A percentile compares a stretch with the other conserved stretches of the same genome.
phyloP scores from a whole-genome alignment of 1,139 yeast genomes.

The Petasospora fabianii region DNA sequence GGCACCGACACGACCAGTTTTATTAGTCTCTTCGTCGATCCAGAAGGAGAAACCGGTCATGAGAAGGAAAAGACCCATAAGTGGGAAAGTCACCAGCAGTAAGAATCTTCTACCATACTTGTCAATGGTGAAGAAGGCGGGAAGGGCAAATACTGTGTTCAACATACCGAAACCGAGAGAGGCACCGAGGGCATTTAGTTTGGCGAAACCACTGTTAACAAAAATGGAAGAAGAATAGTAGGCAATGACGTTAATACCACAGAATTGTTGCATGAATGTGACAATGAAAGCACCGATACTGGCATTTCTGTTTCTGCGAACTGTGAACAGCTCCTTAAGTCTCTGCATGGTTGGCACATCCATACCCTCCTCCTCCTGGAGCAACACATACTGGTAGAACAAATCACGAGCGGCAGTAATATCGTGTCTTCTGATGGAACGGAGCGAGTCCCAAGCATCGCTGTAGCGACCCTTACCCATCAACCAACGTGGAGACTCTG shows the following conservation, averaged over 20 bases:
- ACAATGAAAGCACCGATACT: slow-evolving; percentile 76
- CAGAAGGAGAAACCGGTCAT: slow-evolving; percentile 77
- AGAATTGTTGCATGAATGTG: slow-evolving; percentile 90
- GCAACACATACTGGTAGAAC: slow-evolving; percentile 65
- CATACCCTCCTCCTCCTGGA: slow-evolving; percentile 63
- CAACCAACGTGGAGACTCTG: slow-evolving; percentile 81
- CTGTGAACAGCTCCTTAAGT: slow-evolving; percentile 52
- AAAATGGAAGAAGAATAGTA: slow-evolving; percentile 76
- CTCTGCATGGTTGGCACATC: slow-evolving; percentile 51
- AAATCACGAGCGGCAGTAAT: slow-evolving; percentile 73
- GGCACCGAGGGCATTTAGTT: slow-evolving; percentile 63
- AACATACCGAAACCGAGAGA: slow-evolving; percentile 86
- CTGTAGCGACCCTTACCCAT: slow-evolving; percentile 59
- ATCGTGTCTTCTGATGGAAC: slow-evolving; percentile 45
- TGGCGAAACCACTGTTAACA: slow-evolving; percentile 59
- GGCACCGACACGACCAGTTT: slow-evolving; percentile 57
- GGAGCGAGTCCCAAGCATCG: slow-evolving; percentile 55
- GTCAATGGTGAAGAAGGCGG: slow-evolving; percentile 82
- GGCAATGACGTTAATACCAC: slow-evolving; percentile 89
- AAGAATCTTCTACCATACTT: slow-evolving; percentile 72
- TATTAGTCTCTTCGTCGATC: slow-evolving; percentile 44
- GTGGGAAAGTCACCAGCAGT: slow-evolving; percentile 70
- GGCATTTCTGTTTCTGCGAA: slow-evolving; percentile 82
- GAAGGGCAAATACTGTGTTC: slow-evolving; percentile 77
- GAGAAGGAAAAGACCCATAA: slow-evolving; percentile 63